A percentile compares a stretch with the other conserved stretches of the same genome.
Evolutionary conservation across 495 filamentous ascomycete species (phyloP).

Genomic region (Staphylotrichum longicolle): DNA sequence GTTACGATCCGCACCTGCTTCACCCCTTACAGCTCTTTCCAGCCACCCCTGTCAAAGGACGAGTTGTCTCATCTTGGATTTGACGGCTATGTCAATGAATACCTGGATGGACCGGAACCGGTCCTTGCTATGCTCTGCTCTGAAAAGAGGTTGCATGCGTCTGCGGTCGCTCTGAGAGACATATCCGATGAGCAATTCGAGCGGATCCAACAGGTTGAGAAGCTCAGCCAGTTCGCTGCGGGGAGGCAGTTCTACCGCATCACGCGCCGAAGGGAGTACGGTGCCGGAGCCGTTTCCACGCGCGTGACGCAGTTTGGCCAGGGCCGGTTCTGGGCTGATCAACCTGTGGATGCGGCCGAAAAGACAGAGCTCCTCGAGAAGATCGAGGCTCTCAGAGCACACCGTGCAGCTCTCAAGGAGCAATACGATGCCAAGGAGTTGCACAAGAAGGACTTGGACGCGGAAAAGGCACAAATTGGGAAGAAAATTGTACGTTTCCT

Average conservation of each 20-base stretch:
- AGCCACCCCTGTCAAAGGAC: slow-evolving; percentile 52
- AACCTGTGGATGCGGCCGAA: slow-evolving; percentile 64
- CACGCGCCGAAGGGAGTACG: slow-evolving; percentile 70
- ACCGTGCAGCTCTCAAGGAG: slow-evolving; percentile 40
- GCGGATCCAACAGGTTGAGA: slow-evolving; percentile 46
- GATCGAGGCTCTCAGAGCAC: slow-evolving; percentile 32
- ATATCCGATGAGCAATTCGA: slow-evolving; percentile 63
- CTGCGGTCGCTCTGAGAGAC: slow-evolving; percentile 60
- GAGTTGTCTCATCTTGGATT: slow-evolving; percentile 63
- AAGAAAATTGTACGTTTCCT: slow-evolving; percentile 35
- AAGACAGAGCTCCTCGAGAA: slow-evolving; percentile 50
- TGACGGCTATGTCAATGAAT: slow-evolving; percentile 75
- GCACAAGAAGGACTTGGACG: slow-evolving; percentile 9
- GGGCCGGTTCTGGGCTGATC: slow-evolving; percentile 70
- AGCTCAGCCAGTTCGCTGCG: slow-evolving; percentile 61
- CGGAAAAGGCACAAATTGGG: slow-evolving; percentile 7
- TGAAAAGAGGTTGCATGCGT: slow-evolving; percentile 62
- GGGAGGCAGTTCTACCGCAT: slow-evolving; percentile 59
- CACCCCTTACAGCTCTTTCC: slow-evolving; percentile 49
- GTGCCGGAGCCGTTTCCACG: slow-evolving; percentile 63
- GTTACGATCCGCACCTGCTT: slow-evolving; percentile 62
- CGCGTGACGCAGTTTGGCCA: slow-evolving; percentile 50
- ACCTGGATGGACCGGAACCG: slow-evolving; percentile 73
- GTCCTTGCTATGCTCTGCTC: slow-evolving; percentile 84
- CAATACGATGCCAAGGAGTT: slow-evolving; percentile 35